Conservation (phyloP, 768 basidiomycete species). For the Trametes cubensis region DNA sequence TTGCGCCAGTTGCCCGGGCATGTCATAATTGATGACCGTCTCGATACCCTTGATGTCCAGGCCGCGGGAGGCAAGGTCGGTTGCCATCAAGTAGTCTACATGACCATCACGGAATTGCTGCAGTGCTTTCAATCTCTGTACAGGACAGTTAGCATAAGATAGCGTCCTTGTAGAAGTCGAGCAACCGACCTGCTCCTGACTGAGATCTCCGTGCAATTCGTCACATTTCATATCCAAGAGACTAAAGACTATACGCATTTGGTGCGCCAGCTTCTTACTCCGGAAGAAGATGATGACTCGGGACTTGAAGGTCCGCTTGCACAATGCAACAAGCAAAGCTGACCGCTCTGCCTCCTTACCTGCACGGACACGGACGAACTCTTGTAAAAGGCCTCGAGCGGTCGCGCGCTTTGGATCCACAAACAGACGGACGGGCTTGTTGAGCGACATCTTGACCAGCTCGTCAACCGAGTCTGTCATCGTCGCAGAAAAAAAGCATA, state of each 20-base stretch:
- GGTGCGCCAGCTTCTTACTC: slow-evolving; percentile 96
- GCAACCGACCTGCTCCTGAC: slow-evolving; percentile 84
- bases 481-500: slow-evolving; percentile 97
- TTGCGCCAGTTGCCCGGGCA: slow-evolving; percentile 90
- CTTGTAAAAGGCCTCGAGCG: slow-evolving; percentile 85
- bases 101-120: slow-evolving; percentile 84
- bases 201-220: slow-evolving; percentile 93
- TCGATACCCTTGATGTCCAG: slow-evolving; percentile 97
- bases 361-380: slow-evolving; percentile 90
- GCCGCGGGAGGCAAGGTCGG: slow-evolving; percentile 93
- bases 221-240: slow-evolving; percentile 87
- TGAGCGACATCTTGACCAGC: slow-evolving; percentile 88
- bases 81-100: slow-evolving; percentile 94
- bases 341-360: slow-evolving; percentile 77
- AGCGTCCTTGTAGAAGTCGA: slow-evolving; percentile 20
- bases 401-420: slow-evolving; percentile 92
- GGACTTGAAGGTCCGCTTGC: slow-evolving; percentile 83
- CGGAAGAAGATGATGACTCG: slow-evolving; percentile 91
- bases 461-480: slow-evolving; percentile 98
- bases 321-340: slow-evolving; percentile 76
- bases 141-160: slow-evolving; percentile 7
- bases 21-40: slow-evolving; percentile 98
- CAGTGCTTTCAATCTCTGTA: slow-evolving; percentile 81
- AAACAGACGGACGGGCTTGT: slow-evolving; percentile 91
- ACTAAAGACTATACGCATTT: slow-evolving; percentile 92